phyloP scores from a whole-genome alignment of 192 early-diverging fungal species.

The Backusella mclennaniae region DNA sequence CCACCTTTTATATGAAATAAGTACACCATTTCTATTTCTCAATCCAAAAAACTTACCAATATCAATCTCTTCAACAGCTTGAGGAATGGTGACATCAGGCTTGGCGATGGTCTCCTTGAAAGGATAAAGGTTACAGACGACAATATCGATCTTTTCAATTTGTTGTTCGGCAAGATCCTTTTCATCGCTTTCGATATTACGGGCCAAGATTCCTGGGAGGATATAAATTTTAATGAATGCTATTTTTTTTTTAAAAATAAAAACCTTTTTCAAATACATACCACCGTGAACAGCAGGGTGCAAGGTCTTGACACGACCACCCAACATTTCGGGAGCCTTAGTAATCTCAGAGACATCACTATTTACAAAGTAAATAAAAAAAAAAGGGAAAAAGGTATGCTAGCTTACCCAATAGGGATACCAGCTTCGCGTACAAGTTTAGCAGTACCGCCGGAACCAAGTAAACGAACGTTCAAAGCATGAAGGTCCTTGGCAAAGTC shows the following conservation, averaged over 20 bases:
- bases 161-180: constrained; percentile 83
- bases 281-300: constrained; percentile 98
- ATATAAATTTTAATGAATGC: not conserved
- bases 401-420: constrained; percentile 75
- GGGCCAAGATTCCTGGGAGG: constrained; percentile 77
- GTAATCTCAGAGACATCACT: constrained; percentile 98
- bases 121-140: constrained; percentile 98
- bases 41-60: constrained; percentile 63
- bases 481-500: constrained; percentile 84
- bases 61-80: constrained; percentile 98
- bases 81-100: constrained; percentile 83
- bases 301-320: constrained; percentile 98
- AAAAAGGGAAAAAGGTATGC: not conserved
- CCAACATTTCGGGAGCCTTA: constrained; percentile 97
- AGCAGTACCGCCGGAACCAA: constrained; percentile 95
- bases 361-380: not conserved
- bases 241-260: not conserved
- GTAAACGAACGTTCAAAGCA: constrained; percentile 73
- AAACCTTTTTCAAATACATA: not conserved
- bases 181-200: constrained; percentile 79
- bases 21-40: not conserved
- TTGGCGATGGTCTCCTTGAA: constrained; percentile 94
- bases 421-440: constrained; percentile 87
- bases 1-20: constrained; percentile 58
- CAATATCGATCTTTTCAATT: constrained; percentile 93